These are phyloP conservation scores for Taxillus chinensis DNA, from an alignment of 164 flowering plant genomes.

Conservation along the genomic window DNA sequence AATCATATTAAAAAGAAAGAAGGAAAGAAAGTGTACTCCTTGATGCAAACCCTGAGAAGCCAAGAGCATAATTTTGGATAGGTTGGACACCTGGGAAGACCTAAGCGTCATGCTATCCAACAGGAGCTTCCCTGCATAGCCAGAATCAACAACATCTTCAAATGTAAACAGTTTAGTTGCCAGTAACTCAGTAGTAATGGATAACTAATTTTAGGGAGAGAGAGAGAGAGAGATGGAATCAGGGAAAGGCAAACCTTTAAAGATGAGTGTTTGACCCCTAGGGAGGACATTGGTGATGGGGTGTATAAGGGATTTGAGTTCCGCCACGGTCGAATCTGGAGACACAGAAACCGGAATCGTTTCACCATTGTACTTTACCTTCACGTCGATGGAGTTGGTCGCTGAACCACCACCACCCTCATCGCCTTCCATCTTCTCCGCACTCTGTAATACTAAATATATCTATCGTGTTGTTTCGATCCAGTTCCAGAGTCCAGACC, in stretches of 20 bases:
- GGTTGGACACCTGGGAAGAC: constrained; percentile 35
- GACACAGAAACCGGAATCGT: constrained; percentile 31
- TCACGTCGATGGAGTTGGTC: constrained; percentile 6
- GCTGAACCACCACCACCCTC: background rate
- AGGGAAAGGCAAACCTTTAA: constrained; percentile 39
- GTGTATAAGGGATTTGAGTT: constrained; percentile 63
- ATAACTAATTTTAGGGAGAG: background rate
- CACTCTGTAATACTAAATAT: too few species aligned
- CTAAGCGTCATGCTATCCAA: constrained; percentile 41
- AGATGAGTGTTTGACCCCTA: constrained; percentile 89
- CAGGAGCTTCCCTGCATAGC: constrained; percentile 52
- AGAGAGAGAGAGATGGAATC: background rate
- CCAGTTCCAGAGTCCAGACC: too few species aligned
- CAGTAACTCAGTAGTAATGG: too few species aligned
- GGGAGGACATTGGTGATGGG: constrained; percentile 77
- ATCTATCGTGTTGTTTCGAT: too few species aligned
- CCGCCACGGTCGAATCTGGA: constrained; percentile 33
- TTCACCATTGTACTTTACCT: constrained; percentile 44
- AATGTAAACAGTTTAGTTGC: background rate
- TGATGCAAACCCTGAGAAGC: constrained; percentile 89
- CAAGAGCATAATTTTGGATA: constrained; percentile 77
- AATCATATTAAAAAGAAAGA: too few species aligned
- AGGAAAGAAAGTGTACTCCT: constrained; percentile 46
- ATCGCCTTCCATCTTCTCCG: background rate
- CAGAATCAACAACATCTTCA: background rate